Evolutionary conservation across 116 monocot species (phyloP).

Genomic region (Iris pallida): DNA sequence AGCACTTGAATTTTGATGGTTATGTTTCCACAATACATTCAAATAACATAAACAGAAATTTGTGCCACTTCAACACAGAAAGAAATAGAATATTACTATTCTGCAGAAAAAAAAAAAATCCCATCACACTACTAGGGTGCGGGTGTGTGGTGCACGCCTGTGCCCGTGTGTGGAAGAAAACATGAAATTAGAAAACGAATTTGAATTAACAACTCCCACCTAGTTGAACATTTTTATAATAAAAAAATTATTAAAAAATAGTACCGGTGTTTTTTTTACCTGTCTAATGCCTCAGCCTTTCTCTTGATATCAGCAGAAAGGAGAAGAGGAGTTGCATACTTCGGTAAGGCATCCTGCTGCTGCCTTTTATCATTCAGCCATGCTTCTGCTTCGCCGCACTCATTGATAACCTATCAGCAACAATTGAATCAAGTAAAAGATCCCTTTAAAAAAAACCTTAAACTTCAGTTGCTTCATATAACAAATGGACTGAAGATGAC

Average conservation of each 20-base stretch:
- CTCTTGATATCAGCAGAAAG: conserved; percentile 59
- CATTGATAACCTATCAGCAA: conserved; percentile 54
- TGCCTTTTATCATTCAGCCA: conserved; percentile 80
- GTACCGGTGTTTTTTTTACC: conserved; percentile 28
- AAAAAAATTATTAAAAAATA: not conserved
- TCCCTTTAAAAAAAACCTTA: not conserved
- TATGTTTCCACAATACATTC: too few species aligned
- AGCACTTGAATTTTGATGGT: too few species aligned
- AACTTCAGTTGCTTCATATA: not conserved
- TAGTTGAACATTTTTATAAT: too few species aligned
- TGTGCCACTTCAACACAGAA: too few species aligned
- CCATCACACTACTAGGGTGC: too few species aligned
- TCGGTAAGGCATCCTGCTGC: conserved; percentile 80
- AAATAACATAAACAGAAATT: too few species aligned
- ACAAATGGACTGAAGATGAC: not conserved
- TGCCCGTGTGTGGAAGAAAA: too few species aligned
- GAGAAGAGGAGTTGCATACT: conserved; percentile 61
- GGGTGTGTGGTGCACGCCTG: too few species aligned
- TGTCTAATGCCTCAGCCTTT: conserved; percentile 71
- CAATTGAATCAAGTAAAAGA: not conserved
- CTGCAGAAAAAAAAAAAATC: too few species aligned
- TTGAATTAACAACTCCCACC: too few species aligned
- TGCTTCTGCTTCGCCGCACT: conserved; percentile 63
- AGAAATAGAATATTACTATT: too few species aligned
- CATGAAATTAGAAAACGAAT: too few species aligned